Conservation (phyloP, 2,329 filamentous ascomycete species). For the Calonectria fujianensis region DNA sequence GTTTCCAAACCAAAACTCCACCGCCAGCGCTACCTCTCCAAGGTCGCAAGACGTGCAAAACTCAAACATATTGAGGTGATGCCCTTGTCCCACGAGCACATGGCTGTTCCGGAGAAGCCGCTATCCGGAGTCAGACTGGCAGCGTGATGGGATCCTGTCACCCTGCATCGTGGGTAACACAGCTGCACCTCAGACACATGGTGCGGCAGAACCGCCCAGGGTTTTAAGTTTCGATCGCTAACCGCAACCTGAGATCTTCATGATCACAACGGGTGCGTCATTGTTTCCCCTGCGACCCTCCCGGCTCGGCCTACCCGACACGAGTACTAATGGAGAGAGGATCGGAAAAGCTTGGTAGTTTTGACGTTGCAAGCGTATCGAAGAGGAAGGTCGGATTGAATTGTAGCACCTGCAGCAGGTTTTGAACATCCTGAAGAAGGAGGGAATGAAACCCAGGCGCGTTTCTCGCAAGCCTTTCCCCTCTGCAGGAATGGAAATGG, state of each 20-base stretch:
- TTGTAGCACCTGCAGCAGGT: background rate
- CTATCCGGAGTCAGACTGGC: conserved; percentile 33
- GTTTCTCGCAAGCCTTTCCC: background rate
- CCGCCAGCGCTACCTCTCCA: conserved; percentile 31
- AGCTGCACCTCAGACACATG: conserved; percentile 22
- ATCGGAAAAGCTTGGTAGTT: background rate
- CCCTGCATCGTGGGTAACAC: conserved; percentile 27
- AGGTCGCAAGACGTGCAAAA: conserved; percentile 6
- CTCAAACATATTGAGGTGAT: conserved; percentile 12
- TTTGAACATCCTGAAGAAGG: background rate
- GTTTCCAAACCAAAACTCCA: conserved; percentile 30
- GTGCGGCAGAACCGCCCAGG: conserved; percentile 27
- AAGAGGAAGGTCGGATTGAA: conserved; percentile 17
- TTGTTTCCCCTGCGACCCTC: conserved; percentile 20
- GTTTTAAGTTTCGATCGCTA: conserved; percentile 23
- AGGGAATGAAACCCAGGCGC: background rate
- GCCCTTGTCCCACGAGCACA: conserved; percentile 6
- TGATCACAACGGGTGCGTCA: conserved; percentile 7
- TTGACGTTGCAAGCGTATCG: background rate
- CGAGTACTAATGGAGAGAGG: background rate
- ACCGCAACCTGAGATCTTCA: conserved; percentile 23
- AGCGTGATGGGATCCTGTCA: conserved; percentile 23
- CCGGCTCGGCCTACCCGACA: conserved; percentile 1
- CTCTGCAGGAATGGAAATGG: background rate
- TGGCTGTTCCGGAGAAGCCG: conserved; percentile 27